Percentiles rank a stretch among this genome's conserved stretches.
Conservation (phyloP, 1,139 yeast species). For the Yamadazyma spencermartinsiae region DNA sequence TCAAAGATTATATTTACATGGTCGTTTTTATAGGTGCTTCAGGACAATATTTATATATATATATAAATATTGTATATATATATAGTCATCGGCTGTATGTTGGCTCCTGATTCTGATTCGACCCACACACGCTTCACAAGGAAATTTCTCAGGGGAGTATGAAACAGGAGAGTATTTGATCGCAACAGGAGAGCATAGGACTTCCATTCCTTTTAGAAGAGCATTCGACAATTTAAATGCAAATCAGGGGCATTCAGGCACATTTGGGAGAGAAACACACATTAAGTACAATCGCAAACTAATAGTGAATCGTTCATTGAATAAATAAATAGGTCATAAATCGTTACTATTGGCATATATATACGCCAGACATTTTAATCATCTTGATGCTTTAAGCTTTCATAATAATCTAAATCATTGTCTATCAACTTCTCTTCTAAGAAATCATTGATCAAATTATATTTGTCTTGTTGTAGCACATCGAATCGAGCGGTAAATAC, state of each 20-base stretch:
- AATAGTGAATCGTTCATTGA: constrained; percentile 1
- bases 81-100: neutral
- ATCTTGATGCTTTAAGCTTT: constrained; percentile 14
- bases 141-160: neutral
- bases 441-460: constrained; percentile 42
- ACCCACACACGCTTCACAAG: too few species aligned
- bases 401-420: constrained; percentile 38
- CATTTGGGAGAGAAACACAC: too few species aligned
- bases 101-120: too few species aligned
- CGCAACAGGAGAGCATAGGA: too few species aligned
- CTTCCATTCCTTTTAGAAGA: too few species aligned
- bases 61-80: too few species aligned
- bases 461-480: constrained; percentile 38
- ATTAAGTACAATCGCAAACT: too few species aligned
- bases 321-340: constrained; percentile 3
- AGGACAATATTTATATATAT: too few species aligned
- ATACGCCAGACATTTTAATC: constrained; percentile 1
- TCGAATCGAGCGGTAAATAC: constrained; percentile 17
- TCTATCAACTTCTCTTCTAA: constrained; percentile 42
- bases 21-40: too few species aligned
- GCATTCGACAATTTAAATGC: too few species aligned
- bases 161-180: neutral
- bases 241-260: too few species aligned
- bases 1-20: too few species aligned
- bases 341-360: constrained; percentile 1